Conservation (phyloP, 495 filamentous ascomycete species). For the Aspergillus avenaceus region DNA sequence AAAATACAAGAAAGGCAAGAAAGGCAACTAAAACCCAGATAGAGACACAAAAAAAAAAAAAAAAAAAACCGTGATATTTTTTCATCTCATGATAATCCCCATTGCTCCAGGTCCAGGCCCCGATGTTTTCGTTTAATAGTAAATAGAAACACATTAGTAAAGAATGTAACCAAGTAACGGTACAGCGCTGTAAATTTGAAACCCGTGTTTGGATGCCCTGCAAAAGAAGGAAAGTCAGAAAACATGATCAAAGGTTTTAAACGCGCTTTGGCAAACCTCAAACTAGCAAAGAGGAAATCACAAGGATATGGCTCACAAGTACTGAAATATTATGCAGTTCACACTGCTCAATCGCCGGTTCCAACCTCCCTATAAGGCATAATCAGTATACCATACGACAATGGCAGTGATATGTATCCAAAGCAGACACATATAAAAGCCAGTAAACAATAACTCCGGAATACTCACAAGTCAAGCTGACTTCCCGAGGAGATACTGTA, state of each 20-base stretch:
- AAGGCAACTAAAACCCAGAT: constrained; percentile 2
- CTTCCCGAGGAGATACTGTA: constrained; percentile 85
- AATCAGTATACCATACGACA: constrained; percentile 18
- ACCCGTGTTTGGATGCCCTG: neutral
- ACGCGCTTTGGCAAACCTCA: neutral
- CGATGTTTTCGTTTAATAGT: neutral
- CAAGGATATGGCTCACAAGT: neutral
- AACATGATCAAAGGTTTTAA: neutral
- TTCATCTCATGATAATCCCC: constrained; percentile 33
- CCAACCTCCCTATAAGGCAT: constrained; percentile 56
- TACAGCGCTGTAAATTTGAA: constrained; percentile 7
- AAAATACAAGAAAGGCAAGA: no score
- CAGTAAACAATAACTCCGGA: neutral
- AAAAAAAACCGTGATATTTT: constrained; percentile 43
- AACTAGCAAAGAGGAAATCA: neutral
- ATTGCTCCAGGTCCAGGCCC: constrained; percentile 43
- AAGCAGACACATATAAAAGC: no score
- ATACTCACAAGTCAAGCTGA: constrained; percentile 70
- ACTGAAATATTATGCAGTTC: neutral
- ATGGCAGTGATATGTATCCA: no score
- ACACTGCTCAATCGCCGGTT: constrained; percentile 60
- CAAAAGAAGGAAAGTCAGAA: neutral
- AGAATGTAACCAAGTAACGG: constrained; percentile 7
- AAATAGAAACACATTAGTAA: neutral
- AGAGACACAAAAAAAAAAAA: constrained; percentile 25